Percentiles rank a stretch among this genome's conserved stretches.
These are phyloP conservation scores for Bisporella sp. DNA, from an alignment of 2,329 filamentous ascomycete species.

Conservation along the genomic window DNA sequence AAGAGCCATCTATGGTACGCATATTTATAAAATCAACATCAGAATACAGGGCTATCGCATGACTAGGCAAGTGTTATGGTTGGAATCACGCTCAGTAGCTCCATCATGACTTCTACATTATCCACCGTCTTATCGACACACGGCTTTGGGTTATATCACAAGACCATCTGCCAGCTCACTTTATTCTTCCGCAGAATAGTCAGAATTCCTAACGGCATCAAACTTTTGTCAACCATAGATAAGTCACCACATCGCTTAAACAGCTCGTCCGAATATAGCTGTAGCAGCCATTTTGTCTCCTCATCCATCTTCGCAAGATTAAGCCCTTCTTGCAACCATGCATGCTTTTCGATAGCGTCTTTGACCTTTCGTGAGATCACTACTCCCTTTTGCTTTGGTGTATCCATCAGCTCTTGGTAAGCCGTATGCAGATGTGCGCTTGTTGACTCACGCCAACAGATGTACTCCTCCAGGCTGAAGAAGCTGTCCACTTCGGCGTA, in stretches of 20 bases:
- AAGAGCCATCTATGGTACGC: too few relatives aligned
- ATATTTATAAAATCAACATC: too few relatives aligned
- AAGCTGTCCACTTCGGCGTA: conserved; percentile 23
- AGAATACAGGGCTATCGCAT: too few relatives aligned
- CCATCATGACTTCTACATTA: too few relatives aligned
- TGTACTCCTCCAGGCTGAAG: conserved; percentile 32
- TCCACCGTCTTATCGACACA: too few relatives aligned
- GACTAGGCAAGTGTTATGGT: too few relatives aligned
- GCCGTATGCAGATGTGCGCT: conserved; percentile 20
- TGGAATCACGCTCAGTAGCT: too few relatives aligned
- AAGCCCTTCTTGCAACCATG: conserved; percentile 3
- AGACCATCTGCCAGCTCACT: not conserved
- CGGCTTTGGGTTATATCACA: too few relatives aligned
- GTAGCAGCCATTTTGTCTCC: conserved; percentile 30
- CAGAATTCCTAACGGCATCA: conserved; percentile 32
- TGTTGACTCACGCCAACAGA: conserved; percentile 24
- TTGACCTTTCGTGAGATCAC: conserved; percentile 15
- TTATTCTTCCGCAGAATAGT: conserved; percentile 28
- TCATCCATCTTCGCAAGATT: conserved; percentile 5
- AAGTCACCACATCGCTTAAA: conserved; percentile 31
- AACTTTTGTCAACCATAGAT: conserved; percentile 30
- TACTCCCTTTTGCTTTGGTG: conserved; percentile 17
- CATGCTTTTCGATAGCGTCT: conserved; percentile 8
- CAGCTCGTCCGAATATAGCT: conserved; percentile 30
- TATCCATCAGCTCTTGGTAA: conserved; percentile 22